A percentile compares a stretch with the other conserved stretches of the same genome.
Evolutionary conservation across 352 stramenopile genomes (phyloP).

Genomic region (Globisporangium okanoganense): DNA sequence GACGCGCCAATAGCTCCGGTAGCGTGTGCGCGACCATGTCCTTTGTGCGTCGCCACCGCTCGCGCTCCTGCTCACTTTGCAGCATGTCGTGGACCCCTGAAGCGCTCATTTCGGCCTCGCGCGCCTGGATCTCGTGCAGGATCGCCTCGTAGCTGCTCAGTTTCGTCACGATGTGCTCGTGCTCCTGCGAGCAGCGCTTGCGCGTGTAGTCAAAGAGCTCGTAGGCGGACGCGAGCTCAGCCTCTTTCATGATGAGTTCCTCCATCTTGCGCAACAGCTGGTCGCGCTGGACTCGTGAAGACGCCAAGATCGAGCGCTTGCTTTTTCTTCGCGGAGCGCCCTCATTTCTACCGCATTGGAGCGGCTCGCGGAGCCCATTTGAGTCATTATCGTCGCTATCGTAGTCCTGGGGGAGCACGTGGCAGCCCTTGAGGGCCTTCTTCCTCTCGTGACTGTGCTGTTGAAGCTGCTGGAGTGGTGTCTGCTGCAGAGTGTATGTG

Average conservation of each 20-base stretch:
- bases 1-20: slow-evolving; percentile 39
- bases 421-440: slow-evolving; percentile 31
- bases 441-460: slow-evolving; percentile 16
- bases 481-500: not conserved
- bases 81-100: slow-evolving; percentile 22
- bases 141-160: slow-evolving; percentile 44
- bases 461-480: slow-evolving; percentile 10
- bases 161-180: slow-evolving; percentile 43
- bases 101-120: slow-evolving; percentile 12
- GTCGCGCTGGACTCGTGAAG: slow-evolving; percentile 40
- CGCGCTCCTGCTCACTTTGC: slow-evolving; percentile 29
- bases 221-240: slow-evolving; percentile 49
- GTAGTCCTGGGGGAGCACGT: slow-evolving; percentile 44
- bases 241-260: slow-evolving; percentile 54
- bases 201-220: slow-evolving; percentile 60
- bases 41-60: slow-evolving; percentile 41
- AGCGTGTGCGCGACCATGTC: slow-evolving; percentile 51
- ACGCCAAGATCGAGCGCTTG: slow-evolving; percentile 29
- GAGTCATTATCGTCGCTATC: slow-evolving; percentile 1
- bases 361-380: slow-evolving; percentile 15
- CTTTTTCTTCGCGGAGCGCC: not conserved
- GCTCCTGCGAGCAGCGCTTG: slow-evolving; percentile 33
- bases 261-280: slow-evolving; percentile 62
- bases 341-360: not conserved
- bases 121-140: slow-evolving; percentile 25